Evolutionary conservation across 257 asterid species (phyloP).

Genomic region (Solanum gracilifrons): DNA sequence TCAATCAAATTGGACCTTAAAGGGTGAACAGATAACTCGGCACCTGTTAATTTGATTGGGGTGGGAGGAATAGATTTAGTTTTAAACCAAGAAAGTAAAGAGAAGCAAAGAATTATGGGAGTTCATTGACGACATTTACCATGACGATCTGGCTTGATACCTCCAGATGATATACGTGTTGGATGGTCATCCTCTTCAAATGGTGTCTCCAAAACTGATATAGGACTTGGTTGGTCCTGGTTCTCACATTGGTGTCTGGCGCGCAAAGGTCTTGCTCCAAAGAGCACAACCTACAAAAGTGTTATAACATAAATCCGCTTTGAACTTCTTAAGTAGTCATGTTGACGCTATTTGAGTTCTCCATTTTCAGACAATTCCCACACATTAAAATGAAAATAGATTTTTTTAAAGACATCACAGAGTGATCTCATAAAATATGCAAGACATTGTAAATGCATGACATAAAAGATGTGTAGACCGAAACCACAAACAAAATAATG

Average conservation of each 20-base stretch:
- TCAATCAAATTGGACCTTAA: slow-evolving; percentile 63
- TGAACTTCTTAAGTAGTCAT: not conserved
- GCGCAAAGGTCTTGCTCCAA: slow-evolving; percentile 15
- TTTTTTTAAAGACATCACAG: not conserved
- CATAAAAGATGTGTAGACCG: not conserved
- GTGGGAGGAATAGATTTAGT: not conserved
- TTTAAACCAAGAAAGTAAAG: not conserved
- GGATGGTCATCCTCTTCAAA: slow-evolving; percentile 53
- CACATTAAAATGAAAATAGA: not conserved
- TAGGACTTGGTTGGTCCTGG: slow-evolving; percentile 89
- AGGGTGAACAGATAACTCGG: slow-evolving; percentile 28
- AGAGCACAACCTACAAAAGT: slow-evolving; percentile 34
- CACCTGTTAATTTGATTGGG: slow-evolving; percentile 27
- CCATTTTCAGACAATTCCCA: not conserved
- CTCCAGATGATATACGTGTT: slow-evolving; percentile 22
- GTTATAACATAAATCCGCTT: not conserved
- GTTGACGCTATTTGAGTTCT: not conserved
- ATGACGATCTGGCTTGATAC: slow-evolving; percentile 26
- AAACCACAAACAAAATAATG: not conserved
- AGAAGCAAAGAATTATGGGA: not conserved
- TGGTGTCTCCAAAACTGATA: slow-evolving; percentile 69
- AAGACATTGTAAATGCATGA: not conserved
- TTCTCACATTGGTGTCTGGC: slow-evolving; percentile 45
- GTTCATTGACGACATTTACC: slow-evolving; percentile 23
- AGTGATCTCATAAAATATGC: not conserved